Percentiles rank a stretch among this genome's conserved stretches.
Evolutionary conservation across 2,329 filamentous ascomycete species (phyloP).

Genomic region (Apiospora hydei): DNA sequence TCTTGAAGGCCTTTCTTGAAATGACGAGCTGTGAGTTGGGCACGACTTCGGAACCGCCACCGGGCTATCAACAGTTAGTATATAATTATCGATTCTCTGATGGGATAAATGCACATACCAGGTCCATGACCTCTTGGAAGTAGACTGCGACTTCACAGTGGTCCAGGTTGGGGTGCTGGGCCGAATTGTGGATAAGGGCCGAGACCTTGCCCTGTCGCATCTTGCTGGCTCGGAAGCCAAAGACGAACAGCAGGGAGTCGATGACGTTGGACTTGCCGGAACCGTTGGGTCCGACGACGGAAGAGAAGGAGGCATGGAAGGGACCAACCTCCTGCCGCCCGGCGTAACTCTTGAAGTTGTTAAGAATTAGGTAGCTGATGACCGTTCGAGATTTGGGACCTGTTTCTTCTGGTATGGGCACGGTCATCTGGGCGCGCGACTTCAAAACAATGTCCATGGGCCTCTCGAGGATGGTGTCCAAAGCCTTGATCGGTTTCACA

Average conservation of each 20-base stretch:
- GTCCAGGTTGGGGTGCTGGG: slow-evolving; percentile 82
- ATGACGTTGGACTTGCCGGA: slow-evolving; percentile 99
- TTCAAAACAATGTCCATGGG: slow-evolving; percentile 95
- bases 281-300: slow-evolving; percentile 96
- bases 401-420: slow-evolving; percentile 74
- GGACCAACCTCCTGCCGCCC: slow-evolving; percentile 94
- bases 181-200: slow-evolving; percentile 96
- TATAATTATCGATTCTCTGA: no score
- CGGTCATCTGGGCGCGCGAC: slow-evolving; percentile 71
- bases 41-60: slow-evolving; percentile 76
- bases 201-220: slow-evolving; percentile 99
- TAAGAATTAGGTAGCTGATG: slow-evolving; percentile 89
- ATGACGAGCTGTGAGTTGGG: slow-evolving; percentile 87
- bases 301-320: slow-evolving; percentile 96
- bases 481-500: slow-evolving; percentile 75
- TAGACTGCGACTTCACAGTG: slow-evolving; percentile 96
- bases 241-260: slow-evolving; percentile 97
- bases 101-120: slow-evolving; percentile 52
- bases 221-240: slow-evolving; percentile 97
- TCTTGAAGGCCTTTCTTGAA: slow-evolving; percentile 93
- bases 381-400: slow-evolving; percentile 87
- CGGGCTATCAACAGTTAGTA: slow-evolving; percentile 56
- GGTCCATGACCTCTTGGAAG: slow-evolving; percentile 93
- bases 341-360: slow-evolving; percentile 99
- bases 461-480: slow-evolving; percentile 81